Percentiles rank a stretch among this genome's conserved stretches.
Conservation (phyloP, 257 asterid genomes). For the Solanum etuberosum region DNA sequence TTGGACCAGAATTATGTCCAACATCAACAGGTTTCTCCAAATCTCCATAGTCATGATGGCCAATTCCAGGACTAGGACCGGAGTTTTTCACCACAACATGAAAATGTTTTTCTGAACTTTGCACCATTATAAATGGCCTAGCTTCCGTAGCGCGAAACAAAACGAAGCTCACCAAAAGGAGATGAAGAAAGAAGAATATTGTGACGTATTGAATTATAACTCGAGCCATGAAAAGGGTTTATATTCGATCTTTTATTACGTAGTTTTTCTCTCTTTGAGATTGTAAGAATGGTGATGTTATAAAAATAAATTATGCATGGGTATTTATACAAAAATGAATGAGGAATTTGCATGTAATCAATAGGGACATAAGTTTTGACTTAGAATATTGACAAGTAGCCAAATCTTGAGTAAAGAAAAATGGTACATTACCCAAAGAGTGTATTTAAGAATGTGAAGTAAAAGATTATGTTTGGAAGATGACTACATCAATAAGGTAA, state of each 20-base stretch:
- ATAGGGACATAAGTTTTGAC: neutral
- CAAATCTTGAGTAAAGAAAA: neutral
- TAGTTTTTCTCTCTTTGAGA: neutral
- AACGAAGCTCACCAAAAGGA: neutral
- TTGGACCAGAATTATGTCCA: slow-evolving; percentile 22
- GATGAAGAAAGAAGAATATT: neutral
- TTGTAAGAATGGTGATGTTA: neutral
- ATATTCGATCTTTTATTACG: neutral
- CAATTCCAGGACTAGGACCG: slow-evolving; percentile 14
- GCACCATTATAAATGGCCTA: neutral
- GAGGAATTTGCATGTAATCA: neutral
- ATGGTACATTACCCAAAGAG: neutral
- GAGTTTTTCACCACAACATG: neutral
- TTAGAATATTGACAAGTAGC: neutral
- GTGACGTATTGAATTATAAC: neutral
- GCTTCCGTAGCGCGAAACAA: neutral
- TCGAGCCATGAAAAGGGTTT: neutral
- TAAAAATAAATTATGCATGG: neutral
- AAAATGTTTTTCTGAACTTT: neutral
- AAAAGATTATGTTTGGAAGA: slow-evolving; percentile 8
- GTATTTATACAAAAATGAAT: neutral
- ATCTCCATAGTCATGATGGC: neutral
- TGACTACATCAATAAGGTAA: slow-evolving; percentile 7
- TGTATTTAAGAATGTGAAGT: slow-evolving; percentile 3
- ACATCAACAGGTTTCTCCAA: neutral